Conservation (phyloP, 2,329 filamentous ascomycete species). For the Phaeosphaeria sp. region DNA sequence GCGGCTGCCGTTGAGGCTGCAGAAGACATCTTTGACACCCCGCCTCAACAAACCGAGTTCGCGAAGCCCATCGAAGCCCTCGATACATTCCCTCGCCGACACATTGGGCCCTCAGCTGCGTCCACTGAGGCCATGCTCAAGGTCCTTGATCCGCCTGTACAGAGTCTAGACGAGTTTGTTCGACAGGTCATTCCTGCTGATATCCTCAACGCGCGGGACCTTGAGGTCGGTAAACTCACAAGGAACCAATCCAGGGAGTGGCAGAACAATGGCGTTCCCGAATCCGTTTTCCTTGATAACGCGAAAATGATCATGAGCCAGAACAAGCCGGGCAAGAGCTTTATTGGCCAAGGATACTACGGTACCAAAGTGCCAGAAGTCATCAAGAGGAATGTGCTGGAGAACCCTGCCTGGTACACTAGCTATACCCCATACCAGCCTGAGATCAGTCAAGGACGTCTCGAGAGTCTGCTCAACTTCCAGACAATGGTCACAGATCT, state of each 20-base stretch:
- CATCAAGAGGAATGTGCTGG: constrained; percentile 89
- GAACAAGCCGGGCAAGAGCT: constrained; percentile 70
- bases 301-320: constrained; percentile 64
- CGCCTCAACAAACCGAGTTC: constrained; percentile 23
- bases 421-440: constrained; percentile 98
- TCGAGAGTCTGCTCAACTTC: constrained; percentile 93
- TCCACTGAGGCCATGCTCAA: constrained; percentile 81
- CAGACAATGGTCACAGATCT: constrained; percentile 92
- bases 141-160: constrained; percentile 74
- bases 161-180: constrained; percentile 81
- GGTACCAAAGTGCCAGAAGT: constrained; percentile 85
- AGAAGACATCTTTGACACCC: constrained; percentile 40
- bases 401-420: constrained; percentile 96
- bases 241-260: constrained; percentile 53
- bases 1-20: constrained; percentile 29
- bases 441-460: constrained; percentile 92
- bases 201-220: constrained; percentile 72
- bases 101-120: constrained; percentile 81
- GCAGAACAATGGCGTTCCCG: constrained; percentile 52
- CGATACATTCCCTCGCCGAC: constrained; percentile 77
- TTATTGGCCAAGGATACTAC: constrained; percentile 90
- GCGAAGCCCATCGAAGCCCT: constrained; percentile 52
- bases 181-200: constrained; percentile 81
- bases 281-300: constrained; percentile 64
- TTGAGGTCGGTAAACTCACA: constrained; percentile 58